These are phyloP conservation scores for Xylaria arbuscula DNA, from an alignment of 2,329 filamentous ascomycete species.

Conservation along the genomic window DNA sequence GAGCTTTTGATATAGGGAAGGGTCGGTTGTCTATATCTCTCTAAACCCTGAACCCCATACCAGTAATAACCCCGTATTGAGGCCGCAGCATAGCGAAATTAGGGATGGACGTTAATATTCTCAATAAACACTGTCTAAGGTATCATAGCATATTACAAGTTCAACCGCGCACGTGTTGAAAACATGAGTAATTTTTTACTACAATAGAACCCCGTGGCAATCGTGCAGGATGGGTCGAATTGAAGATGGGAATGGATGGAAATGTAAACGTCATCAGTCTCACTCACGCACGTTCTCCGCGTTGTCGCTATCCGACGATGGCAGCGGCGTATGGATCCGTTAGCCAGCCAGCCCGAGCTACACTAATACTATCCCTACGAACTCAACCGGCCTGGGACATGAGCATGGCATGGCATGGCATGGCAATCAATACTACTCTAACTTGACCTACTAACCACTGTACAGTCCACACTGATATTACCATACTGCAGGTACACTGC, in stretches of 20 bases:
- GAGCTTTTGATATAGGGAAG: constrained; percentile 19
- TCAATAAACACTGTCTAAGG: neutral
- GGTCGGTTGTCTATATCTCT: constrained; percentile 8
- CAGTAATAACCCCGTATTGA: constrained; percentile 15
- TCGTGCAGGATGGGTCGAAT: constrained; percentile 1
- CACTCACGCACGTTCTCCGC: constrained; percentile 7
- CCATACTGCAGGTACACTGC: too few relatives aligned
- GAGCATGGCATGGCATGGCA: constrained; percentile 15
- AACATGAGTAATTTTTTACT: neutral
- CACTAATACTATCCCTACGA: neutral
- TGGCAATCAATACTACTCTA: constrained; percentile 17
- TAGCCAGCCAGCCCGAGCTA: neutral
- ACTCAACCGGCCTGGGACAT: constrained; percentile 17
- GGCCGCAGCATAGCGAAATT: constrained; percentile 4
- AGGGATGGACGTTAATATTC: constrained; percentile 1
- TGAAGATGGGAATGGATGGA: neutral
- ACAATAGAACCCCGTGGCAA: neutral
- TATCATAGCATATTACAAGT: neutral
- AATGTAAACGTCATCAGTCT: neutral
- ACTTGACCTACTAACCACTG: too few relatives aligned
- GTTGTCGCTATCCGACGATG: constrained; percentile 27
- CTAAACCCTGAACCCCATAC: neutral
- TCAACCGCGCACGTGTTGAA: neutral
- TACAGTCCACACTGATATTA: too few relatives aligned
- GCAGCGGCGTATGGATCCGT: neutral